Base-by-base conservation (phyloP, 441 rosid species). In the Gossypium lobatum region DNA sequence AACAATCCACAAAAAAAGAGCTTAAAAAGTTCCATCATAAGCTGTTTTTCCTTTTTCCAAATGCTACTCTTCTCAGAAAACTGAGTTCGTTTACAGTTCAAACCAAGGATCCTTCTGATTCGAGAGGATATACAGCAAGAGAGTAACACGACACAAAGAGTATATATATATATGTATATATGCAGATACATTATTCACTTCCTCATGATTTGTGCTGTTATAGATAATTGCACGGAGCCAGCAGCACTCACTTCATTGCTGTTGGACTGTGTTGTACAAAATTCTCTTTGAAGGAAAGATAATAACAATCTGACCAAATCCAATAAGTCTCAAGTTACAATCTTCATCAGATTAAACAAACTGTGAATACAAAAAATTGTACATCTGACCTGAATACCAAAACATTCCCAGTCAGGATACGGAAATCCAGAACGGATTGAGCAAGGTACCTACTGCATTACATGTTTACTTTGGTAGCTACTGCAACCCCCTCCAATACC, bases 21-120 rank as follows among this genome's bases (percentile, higher is more conserved):
- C 50, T 48, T 25, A 48, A 34, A 25, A 68, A 67, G 18, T 75
- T 62, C 73, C 48, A 62, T 34, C 14, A 34, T n/a, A 31, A 62
- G 23, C 13, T 31, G 66, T 31, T 62, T 62, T 16, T 21, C 3
- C 18, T 57, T 57, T 57, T 37, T 53, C 14, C 66, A n/a, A 31
- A 31, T 62, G 13, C 66, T 31, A 34, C 66, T 62, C 66, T 62
- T 16, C 23, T 16, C 21, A 31, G 21, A 61, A 61, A 28, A 7
- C 66, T 1, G 23, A 61, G 13, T 2, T 28, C 13, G 23, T 16
- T 18, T 17, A 17, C 3, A 53, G 20, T 17, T 53, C 45, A n/a
- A 53, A 53, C 58, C 58, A 4, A 53, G 3, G 65, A 28, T 28
- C 16, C 20, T 28, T 1, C 4, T 4, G 20, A 3, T 60, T 60